These are phyloP conservation scores for Penicillium sp. DNA, from an alignment of 2,329 filamentous ascomycete genomes.

Conservation along the genomic window DNA sequence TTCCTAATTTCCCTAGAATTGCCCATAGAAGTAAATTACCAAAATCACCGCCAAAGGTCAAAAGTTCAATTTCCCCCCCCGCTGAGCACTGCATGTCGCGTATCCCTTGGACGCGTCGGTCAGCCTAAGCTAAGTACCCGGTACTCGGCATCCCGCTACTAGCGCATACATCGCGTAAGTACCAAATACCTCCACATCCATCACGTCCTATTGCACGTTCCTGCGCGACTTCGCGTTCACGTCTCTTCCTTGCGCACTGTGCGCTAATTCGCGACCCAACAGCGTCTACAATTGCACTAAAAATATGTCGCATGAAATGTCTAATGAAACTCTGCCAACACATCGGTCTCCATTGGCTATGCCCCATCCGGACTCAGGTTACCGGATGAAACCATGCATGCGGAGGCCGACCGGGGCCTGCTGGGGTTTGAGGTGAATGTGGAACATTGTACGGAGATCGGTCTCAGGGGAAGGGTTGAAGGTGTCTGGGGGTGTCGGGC, in stretches of 20 bases:
- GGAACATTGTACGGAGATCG: not conserved
- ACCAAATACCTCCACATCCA: not conserved
- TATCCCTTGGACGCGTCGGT: conserved; percentile 16
- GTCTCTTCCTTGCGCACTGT: conserved; percentile 2
- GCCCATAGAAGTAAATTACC: not conserved
- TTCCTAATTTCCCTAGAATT: not conserved
- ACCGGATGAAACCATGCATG: conserved; percentile 5
- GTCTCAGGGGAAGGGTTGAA: not conserved
- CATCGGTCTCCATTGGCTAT: conserved; percentile 2
- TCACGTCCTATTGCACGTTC: not conserved
- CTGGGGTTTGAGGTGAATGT: not conserved
- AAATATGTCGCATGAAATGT: not conserved
- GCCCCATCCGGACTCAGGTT: not conserved
- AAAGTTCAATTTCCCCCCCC: not conserved
- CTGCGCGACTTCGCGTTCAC: conserved; percentile 1
- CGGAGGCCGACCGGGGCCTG: not conserved
- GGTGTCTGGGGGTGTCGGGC: not conserved
- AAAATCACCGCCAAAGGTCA: not conserved
- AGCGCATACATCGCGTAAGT: not conserved
- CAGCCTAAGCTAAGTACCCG: not conserved
- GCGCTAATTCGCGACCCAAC: not conserved
- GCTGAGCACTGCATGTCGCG: conserved; percentile 1
- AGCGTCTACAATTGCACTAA: not conserved
- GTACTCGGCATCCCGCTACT: not conserved
- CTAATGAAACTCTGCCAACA: conserved; percentile 5